Conservation (phyloP, 1,284 basidiomycete genomes). For the Mycena sp. region DNA sequence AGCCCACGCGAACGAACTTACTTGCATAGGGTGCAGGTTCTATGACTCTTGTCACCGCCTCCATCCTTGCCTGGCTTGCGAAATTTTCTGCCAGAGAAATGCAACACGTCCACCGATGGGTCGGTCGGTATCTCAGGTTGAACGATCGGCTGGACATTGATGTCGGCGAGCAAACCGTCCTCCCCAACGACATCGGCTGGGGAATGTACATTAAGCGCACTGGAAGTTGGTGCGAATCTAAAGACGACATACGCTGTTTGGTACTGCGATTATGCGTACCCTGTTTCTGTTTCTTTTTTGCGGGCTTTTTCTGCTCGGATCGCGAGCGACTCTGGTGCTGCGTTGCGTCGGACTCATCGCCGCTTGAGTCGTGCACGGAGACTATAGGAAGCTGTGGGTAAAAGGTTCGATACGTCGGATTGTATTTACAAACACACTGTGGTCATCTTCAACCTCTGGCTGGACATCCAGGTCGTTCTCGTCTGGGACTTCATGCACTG, state of each 20-base stretch:
- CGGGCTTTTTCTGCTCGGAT: no score
- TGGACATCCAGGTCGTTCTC: constrained; percentile 8
- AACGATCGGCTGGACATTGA: no score
- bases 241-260: no score
- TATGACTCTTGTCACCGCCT: constrained; percentile 9
- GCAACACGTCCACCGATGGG: constrained; percentile 12
- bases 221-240: no score
- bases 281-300: no score
- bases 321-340: background rate
- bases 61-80: background rate
- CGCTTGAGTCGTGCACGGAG: constrained; percentile 11
- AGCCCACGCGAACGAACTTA: no score
- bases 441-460: constrained; percentile 6
- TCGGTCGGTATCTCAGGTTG: background rate
- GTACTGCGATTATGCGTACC: no score
- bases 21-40: constrained; percentile 6
- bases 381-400: constrained; percentile 15
- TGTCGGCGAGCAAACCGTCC: no score
- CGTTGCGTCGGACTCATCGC: constrained; percentile 4
- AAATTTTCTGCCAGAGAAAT: constrained; percentile 7
- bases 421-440: constrained; percentile 3
- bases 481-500: constrained; percentile 6
- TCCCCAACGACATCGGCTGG: no score
- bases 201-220: no score
- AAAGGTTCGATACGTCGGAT: no score